Conservation (phyloP, 2,329 filamentous ascomycete genomes). For the Blastomyces parvus region DNA sequence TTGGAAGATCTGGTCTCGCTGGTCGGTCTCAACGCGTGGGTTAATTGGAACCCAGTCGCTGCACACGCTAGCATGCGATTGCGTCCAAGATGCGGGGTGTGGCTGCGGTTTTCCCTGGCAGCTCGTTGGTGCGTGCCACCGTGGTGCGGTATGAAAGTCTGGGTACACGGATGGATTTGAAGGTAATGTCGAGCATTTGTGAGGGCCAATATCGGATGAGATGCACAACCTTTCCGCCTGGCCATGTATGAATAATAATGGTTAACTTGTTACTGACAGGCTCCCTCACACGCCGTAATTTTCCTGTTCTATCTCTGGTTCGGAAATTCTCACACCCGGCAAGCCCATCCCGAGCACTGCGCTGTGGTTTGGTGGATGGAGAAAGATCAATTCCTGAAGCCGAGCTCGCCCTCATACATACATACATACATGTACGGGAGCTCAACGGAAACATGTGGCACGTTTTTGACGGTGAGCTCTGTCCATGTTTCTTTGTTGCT, state of each 20-base stretch:
- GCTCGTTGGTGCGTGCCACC: conserved; percentile 3
- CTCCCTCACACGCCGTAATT: background rate
- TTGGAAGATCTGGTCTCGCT: conserved; percentile 1
- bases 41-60: background rate
- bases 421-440: too few relatives aligned
- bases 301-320: background rate
- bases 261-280: background rate
- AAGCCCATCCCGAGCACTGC: background rate
- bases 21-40: background rate
- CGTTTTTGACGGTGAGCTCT: background rate
- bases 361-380: background rate
- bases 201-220: background rate
- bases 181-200: background rate
- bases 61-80: background rate
- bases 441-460: background rate
- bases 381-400: background rate
- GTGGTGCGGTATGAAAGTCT: too few relatives aligned
- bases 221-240: background rate
- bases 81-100: conserved; percentile 9
- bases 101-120: background rate
- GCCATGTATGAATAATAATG: background rate
- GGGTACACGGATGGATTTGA: background rate
- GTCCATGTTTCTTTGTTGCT: background rate
- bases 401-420: background rate
- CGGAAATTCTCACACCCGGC: background rate